Base-by-base conservation (phyloP, 805 yeast species). In the Candida maltosa region DNA sequence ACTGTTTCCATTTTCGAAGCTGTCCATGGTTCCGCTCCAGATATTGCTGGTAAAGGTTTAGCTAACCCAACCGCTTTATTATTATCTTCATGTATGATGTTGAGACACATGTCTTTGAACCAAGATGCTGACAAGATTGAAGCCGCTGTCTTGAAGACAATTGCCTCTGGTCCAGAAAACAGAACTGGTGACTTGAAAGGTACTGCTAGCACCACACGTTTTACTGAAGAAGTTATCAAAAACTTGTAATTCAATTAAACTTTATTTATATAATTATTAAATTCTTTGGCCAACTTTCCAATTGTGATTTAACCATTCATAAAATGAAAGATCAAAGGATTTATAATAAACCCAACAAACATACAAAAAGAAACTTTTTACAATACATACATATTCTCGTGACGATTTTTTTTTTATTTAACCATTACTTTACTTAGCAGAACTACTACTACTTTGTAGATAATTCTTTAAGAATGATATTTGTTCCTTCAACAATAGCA, bases 21-120 rank as follows among this genome's bases (percentile, higher is more conserved):
- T 47, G 98, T 93, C 58, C 98, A 93, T 68, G 98, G 98, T 65
- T 89, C 97, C 40, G 98, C 98, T 46, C 98, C 98, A 53, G 98
- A 93, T 66, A 93, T 93, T 58, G 97, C 97, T 45, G 98, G 98
- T 60, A 87, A 93, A 77, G 94, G 95, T 62, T 79, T 87, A 63
- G 98, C 98, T 47, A 93, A 93, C 80, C 98, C 98, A 72, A 93
- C 98, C 43, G 98, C 98, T 39, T 70, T 93, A 60, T 75, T 93
- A 63, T 77, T 93, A 61, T 87, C 96, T 33, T 91, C 97, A 30
- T 87, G 89, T 60, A 93, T 93, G 97, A 91, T 93, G 97, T 83
- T 93, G 76, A 85, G 95, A 74, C 98, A 93, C 77, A 91, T 93
- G 97, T 82, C 87, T 35, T 78, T 93, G 65, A 75, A 76, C 65